Evolutionary conservation across 2,329 filamentous ascomycete genomes (phyloP).

Genomic region (Massarina eburnea): DNA sequence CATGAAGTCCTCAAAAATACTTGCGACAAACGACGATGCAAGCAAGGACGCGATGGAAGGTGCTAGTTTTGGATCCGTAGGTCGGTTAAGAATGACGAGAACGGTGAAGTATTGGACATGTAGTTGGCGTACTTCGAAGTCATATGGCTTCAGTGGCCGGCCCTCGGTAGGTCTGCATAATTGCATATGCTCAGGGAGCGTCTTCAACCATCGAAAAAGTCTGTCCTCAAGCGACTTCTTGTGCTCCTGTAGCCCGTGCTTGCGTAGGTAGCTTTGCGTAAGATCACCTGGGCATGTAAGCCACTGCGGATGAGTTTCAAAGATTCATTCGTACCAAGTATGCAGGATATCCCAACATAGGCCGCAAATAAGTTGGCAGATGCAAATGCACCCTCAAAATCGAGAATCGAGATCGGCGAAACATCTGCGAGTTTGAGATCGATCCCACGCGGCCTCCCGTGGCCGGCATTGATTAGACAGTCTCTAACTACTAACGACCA

Average conservation of each 20-base stretch:
- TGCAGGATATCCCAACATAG: constrained; percentile 44
- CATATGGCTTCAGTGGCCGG: constrained; percentile 28
- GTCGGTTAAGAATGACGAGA: constrained; percentile 44
- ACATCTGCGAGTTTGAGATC: constrained; percentile 46
- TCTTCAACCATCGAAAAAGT: constrained; percentile 46
- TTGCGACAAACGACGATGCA: constrained; percentile 46
- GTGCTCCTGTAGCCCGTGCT: constrained; percentile 35
- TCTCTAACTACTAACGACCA: constrained; percentile 49
- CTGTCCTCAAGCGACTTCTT: constrained; percentile 40
- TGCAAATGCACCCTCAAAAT: constrained; percentile 35
- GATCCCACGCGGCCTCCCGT: constrained; percentile 45
- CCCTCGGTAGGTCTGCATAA: constrained; percentile 24
- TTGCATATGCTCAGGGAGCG: constrained; percentile 34
- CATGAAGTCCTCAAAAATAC: constrained; percentile 49
- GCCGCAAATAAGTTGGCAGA: constrained; percentile 42
- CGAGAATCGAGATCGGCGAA: constrained; percentile 37
- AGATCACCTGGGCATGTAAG: constrained; percentile 35
- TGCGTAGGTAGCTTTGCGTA: constrained; percentile 43
- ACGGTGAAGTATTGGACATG: constrained; percentile 44
- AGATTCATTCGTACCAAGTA: constrained; percentile 27
- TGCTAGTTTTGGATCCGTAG: constrained; percentile 28
- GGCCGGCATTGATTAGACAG: constrained; percentile 45
- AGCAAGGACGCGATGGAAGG: constrained; percentile 43
- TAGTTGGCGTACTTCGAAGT: constrained; percentile 43
- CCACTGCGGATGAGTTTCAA: not conserved